Percentiles rank a stretch among this genome's conserved stretches.
Conservation (phyloP, 1,284 basidiomycete genomes). For the Trichosporon asahii region DNA sequence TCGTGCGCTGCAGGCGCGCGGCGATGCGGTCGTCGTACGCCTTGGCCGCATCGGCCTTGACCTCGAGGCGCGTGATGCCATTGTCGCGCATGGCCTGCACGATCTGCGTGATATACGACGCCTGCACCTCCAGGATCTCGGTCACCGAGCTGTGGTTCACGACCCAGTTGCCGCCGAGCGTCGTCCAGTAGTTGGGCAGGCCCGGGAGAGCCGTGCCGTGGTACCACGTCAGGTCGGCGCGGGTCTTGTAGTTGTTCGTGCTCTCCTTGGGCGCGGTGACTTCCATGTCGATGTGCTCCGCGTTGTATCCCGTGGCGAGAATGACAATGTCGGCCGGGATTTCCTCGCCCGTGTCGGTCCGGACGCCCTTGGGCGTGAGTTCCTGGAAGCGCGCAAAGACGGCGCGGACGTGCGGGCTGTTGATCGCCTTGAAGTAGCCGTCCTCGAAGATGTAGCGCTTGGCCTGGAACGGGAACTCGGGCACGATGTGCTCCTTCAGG, state of each 20-base stretch:
- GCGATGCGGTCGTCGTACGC: constrained; percentile 30
- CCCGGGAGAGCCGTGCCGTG: constrained; percentile 22
- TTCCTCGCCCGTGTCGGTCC: constrained; percentile 24
- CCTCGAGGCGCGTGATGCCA: constrained; percentile 1
- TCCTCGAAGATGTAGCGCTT: constrained; percentile 33
- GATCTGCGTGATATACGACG: constrained; percentile 19
- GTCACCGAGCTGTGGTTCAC: constrained; percentile 27
- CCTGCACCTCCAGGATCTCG: constrained; percentile 20
- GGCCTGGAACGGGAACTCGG: constrained; percentile 24
- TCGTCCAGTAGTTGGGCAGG: constrained; percentile 32
- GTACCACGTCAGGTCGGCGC: constrained; percentile 17
- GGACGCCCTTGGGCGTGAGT: constrained; percentile 12
- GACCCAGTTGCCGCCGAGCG: constrained; percentile 34
- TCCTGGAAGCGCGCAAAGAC: constrained; percentile 17
- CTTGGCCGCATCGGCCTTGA: constrained; percentile 13
- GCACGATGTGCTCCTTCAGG: constrained; percentile 4
- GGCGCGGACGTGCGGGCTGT: constrained; percentile 27
- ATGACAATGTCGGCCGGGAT: constrained; percentile 27
- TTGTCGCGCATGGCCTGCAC: constrained; percentile 19
- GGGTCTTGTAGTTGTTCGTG: constrained; percentile 12
- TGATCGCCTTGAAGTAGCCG: constrained; percentile 32
- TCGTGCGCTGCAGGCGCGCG: constrained; percentile 20
- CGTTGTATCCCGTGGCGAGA: constrained; percentile 20
- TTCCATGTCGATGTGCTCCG: constrained; percentile 10
- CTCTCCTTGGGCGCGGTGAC: background rate